Percentiles rank a stretch among this genome's conserved stretches.
These are phyloP conservation scores for Claviceps capensis DNA, from an alignment of 2,329 filamentous ascomycete genomes.

Conservation along the genomic window DNA sequence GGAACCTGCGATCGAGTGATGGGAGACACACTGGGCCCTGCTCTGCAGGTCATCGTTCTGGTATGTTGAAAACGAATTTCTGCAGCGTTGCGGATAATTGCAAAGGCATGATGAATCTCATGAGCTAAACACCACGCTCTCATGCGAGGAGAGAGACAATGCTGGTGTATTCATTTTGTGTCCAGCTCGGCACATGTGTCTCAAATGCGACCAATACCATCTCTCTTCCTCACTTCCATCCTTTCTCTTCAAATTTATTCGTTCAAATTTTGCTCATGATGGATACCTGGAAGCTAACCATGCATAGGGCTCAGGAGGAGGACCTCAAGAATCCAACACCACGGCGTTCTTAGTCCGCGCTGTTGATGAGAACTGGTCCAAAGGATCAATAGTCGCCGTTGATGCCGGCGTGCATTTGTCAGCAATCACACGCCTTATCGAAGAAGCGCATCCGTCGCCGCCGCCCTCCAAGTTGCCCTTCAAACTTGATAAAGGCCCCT, in stretches of 20 bases:
- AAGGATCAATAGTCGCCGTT: slow-evolving; percentile 75
- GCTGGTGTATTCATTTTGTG: no score
- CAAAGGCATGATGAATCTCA: not conserved
- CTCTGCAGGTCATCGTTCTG: slow-evolving; percentile 61
- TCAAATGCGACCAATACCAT: not conserved
- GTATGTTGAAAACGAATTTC: slow-evolving; percentile 23
- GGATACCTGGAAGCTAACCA: not conserved
- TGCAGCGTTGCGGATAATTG: not conserved
- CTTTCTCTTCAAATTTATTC: no score
- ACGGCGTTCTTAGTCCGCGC: slow-evolving; percentile 85
- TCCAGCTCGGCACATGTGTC: not conserved
- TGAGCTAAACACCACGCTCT: not conserved
- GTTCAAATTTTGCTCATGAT: not conserved
- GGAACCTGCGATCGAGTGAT: slow-evolving; percentile 7
- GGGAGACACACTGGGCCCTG: slow-evolving; percentile 25
- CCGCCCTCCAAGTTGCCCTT: slow-evolving; percentile 25
- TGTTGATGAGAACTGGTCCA: slow-evolving; percentile 62
- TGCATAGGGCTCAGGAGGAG: slow-evolving; percentile 70
- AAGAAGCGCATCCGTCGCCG: slow-evolving; percentile 33
- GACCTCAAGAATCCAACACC: slow-evolving; percentile 78
- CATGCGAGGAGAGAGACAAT: no score
- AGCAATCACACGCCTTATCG: slow-evolving; percentile 68
- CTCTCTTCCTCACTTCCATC: no score
- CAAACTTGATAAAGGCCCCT: slow-evolving; percentile 55
- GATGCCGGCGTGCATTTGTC: slow-evolving; percentile 86